These are phyloP conservation scores for Ramalina peruviana DNA, from an alignment of 495 filamentous ascomycete genomes.

Conservation along the genomic window DNA sequence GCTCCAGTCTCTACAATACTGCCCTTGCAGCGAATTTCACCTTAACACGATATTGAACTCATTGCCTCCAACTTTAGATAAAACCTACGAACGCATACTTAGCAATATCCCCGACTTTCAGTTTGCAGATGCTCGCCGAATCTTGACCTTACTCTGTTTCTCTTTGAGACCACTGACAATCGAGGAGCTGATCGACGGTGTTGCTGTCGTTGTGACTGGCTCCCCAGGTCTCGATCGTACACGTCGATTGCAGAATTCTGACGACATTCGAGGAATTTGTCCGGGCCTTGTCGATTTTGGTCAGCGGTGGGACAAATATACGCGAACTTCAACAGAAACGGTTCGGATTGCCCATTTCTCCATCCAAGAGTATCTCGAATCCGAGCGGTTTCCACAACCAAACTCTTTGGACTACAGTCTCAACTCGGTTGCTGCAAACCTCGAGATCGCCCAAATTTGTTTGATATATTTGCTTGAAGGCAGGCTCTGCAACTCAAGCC, in stretches of 20 bases:
- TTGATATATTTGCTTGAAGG: constrained; percentile 23
- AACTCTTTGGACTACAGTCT: constrained; percentile 17
- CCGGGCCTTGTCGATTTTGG: constrained; percentile 16
- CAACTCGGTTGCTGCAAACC: constrained; percentile 12
- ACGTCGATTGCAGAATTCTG: constrained; percentile 10
- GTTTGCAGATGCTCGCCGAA: constrained; percentile 20
- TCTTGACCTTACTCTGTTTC: constrained; percentile 24
- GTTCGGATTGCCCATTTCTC: constrained; percentile 28
- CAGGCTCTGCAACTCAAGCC: constrained; percentile 7
- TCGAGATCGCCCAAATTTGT: constrained; percentile 21
- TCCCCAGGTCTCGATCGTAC: constrained; percentile 12
- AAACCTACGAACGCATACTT: constrained; percentile 25
- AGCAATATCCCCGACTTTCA: constrained; percentile 16
- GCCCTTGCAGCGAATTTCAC: constrained; percentile 14
- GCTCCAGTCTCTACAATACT: constrained; percentile 16
- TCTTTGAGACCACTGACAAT: constrained; percentile 20
- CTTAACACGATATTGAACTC: constrained; percentile 20
- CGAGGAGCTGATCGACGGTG: constrained; percentile 21
- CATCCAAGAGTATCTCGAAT: constrained; percentile 28
- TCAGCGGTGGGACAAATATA: too few relatives aligned
- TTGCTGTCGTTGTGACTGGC: constrained; percentile 18
- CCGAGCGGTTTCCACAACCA: constrained; percentile 19
- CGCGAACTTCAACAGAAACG: neutral
- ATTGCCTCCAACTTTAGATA: constrained; percentile 22
- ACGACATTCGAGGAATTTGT: constrained; percentile 19